Base-by-base conservation (phyloP, 73 alveolate species). In the Paramecium tetraurelia region DNA sequence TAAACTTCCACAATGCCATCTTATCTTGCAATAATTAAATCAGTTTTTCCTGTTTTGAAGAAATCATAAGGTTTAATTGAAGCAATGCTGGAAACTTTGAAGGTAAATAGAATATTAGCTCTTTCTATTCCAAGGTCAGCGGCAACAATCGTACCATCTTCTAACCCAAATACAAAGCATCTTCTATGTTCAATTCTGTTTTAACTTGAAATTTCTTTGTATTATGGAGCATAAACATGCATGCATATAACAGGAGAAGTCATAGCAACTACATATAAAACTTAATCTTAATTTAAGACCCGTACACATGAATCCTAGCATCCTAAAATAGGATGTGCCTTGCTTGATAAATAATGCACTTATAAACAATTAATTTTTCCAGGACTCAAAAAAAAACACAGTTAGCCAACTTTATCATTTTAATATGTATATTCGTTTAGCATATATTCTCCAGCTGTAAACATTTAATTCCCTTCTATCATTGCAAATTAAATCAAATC, bases 381-480 rank as follows among this genome's bases (percentile, higher is more conserved):
- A 11, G 90, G 90, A 22, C 76, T 40, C 7, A 80, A 12, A 46
- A 41, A 80, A 41, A 80, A 80, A 22, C 90, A 41, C 2, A 24
- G 31, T 41, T 12, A 41, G 1, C 18, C 7, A 3, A 80, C 46
- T 48, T 21, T 41, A 10, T 80, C 90, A 43, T 44, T 80, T 11
- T 31, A 22, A 41, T 44, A 41, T 24, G 41, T 43, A 46, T 43
- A 80, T 80, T 80, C 90, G 24, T 80, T 80, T 24, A 80, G 24
- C 90, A 80, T 80, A 22, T 43, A 80, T 44, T 80, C 90, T 80
- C 90, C 90, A 11, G 90, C 90, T 18, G 90, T 80, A 44, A 41
- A 80, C 11, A 80, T 6, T 80, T 33, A 80, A 22, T 46, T 44
- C 5, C 90, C 90, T 46, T 80, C 90, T 44, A 80, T 31, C 57